These are phyloP conservation scores for Apophysomyces trapeziformis DNA, from an alignment of 371 early-diverging fungal species.

Conservation along the genomic window DNA sequence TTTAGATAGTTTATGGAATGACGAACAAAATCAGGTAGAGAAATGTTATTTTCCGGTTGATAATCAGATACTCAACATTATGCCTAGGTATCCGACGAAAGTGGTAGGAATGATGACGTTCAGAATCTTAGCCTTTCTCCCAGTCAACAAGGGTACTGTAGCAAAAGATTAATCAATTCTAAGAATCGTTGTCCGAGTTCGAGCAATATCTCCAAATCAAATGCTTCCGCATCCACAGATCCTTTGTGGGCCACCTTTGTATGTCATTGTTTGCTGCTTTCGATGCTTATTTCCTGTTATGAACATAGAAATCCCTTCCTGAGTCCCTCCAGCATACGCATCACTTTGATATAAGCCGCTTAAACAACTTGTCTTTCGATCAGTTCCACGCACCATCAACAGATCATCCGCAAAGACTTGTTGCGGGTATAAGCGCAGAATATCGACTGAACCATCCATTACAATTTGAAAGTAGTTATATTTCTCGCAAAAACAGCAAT, in stretches of 20 bases:
- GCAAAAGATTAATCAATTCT: neutral
- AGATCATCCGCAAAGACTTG: neutral
- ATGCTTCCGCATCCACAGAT: neutral
- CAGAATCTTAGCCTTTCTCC: neutral
- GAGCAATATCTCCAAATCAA: neutral
- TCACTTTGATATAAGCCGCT: constrained; percentile 3
- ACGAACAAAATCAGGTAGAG: neutral
- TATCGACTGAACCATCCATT: neutral
- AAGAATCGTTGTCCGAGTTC: neutral
- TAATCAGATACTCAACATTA: too few relatives aligned
- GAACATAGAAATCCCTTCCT: constrained; percentile 18
- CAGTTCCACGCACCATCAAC: neutral
- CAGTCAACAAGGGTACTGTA: neutral
- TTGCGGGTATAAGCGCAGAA: neutral
- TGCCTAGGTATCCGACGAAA: neutral
- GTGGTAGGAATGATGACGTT: neutral
- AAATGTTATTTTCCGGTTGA: neutral
- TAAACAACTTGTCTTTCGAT: neutral
- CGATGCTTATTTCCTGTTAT: neutral
- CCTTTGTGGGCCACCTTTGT: constrained; percentile 8
- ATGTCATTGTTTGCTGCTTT: neutral
- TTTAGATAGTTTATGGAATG: constrained; percentile 18
- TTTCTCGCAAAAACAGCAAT: too few relatives aligned
- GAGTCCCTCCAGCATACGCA: constrained; percentile 11
- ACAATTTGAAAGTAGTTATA: neutral